Evolutionary conservation across 1,284 basidiomycete species (phyloP).

Genomic region (Papiliotrema nemorosa): DNA sequence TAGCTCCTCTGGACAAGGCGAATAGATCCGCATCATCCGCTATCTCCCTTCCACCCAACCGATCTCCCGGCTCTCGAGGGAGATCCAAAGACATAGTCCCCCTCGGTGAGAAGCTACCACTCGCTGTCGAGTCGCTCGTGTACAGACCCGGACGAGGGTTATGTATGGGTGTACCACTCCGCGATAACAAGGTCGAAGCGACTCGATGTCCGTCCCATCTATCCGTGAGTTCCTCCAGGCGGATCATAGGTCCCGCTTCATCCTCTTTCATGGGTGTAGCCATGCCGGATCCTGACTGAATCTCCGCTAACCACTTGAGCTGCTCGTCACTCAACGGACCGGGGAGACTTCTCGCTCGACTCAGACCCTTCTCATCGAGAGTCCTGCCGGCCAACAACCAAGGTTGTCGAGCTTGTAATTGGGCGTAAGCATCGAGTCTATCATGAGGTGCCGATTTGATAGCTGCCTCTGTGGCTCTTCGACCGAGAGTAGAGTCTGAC

Average conservation of each 20-base stretch:
- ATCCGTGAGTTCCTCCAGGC: not conserved
- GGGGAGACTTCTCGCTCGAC: constrained; percentile 4
- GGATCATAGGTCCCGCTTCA: not conserved
- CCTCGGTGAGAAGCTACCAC: constrained; percentile 1
- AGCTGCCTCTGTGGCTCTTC: not conserved
- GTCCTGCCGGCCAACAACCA: constrained; percentile 1
- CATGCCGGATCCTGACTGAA: not conserved
- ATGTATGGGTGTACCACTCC: not conserved
- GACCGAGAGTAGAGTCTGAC: not conserved
- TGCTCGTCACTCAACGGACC: constrained; percentile 4
- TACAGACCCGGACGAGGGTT: not conserved
- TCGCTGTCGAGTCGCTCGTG: not conserved
- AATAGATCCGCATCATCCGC: constrained; percentile 31
- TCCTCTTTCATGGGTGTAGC: not conserved
- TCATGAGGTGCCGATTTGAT: not conserved
- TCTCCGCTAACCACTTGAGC: not conserved
- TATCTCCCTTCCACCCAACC: constrained; percentile 24
- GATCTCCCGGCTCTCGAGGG: constrained; percentile 1
- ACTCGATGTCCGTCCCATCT: not conserved
- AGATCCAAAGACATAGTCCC: constrained; percentile 20
- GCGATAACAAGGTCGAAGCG: not conserved
- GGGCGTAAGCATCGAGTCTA: not conserved
- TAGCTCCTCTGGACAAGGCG: constrained; percentile 24
- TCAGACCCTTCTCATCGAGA: not conserved
- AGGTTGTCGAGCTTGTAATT: constrained; percentile 4